Conservation (phyloP, 2,329 filamentous ascomycete species). For the Polychaeton citri region DNA sequence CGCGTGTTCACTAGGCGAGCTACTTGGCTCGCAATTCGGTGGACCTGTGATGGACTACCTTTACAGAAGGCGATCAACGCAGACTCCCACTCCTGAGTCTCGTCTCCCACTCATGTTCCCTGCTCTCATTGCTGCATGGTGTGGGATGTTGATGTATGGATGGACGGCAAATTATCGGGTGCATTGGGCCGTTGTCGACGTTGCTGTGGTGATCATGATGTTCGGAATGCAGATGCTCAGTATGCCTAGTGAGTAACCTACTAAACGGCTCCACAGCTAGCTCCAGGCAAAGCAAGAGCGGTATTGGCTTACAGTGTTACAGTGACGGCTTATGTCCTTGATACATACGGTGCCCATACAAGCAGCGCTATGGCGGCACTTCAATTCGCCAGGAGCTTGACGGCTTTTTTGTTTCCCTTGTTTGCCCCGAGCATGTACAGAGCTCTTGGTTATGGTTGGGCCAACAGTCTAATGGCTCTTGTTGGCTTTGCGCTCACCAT, state of each 20-base stretch:
- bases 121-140: constrained; percentile 5
- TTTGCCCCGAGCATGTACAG: constrained; percentile 33
- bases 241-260: constrained; percentile 3
- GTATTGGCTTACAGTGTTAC: neutral
- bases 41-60: constrained; percentile 8
- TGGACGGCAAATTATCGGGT: constrained; percentile 28
- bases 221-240: constrained; percentile 6
- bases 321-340: constrained; percentile 28
- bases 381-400: constrained; percentile 33
- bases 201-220: constrained; percentile 8
- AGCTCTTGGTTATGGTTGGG: constrained; percentile 25
- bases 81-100: constrained; percentile 8
- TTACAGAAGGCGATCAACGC: constrained; percentile 2
- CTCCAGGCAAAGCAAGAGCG: too few species aligned
- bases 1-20: constrained; percentile 29
- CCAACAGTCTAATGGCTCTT: constrained; percentile 17
- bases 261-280: constrained; percentile 14
- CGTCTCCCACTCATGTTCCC: constrained; percentile 12
- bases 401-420: constrained; percentile 37
- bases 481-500: constrained; percentile 4
- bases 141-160: constrained; percentile 31
- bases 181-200: constrained; percentile 24
- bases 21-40: constrained; percentile 13
- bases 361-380: constrained; percentile 35
- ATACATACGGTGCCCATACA: constrained; percentile 34